Evolutionary conservation across 192 early-diverging fungal genomes (phyloP), one percentile per base, ranked within the genome.

Genomic region (Coemansia sp.): DNA sequence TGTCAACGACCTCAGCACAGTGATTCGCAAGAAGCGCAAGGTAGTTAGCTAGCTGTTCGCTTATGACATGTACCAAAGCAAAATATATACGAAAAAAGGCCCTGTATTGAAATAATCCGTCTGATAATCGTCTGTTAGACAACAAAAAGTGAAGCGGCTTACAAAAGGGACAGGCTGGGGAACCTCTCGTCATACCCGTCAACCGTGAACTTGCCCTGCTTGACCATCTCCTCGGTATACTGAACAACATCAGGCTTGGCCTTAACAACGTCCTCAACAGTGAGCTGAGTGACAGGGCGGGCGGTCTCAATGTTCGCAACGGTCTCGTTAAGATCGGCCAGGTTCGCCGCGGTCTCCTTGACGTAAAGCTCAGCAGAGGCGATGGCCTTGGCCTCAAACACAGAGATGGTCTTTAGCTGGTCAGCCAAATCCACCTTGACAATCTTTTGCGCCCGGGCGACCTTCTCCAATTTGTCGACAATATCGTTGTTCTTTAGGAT

Each of bases 111-210:
- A 50, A 20, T 22, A 20, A 4, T 45, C 44, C 5, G n/a, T 50
- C 46, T 50, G 46, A 50, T 7, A 50, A 50, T 46, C 8, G 45
- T 10, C 2, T 39, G 59, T 50, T 45, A 15, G 36, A 58, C 34
- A 13, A 12, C 10, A 20, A 61, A 44, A 51, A 34, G 29, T 9
- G 17, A 41, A 61, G 8, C 20, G 7, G 64, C 36, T 88, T 89
- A 91, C 73, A 91, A 84, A 72, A 89, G 84, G 41, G 86, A 81
- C 62, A 90, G 85, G 68, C 87, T 88, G 58, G 91, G 89, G 78
- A 93, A 97, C 88, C 90, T 94, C 83, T 96, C 94, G 86, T 96
- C 93, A 88, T 99, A 99, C 61, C 93, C 95, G 53, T 95, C 93
- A 59, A 96, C 90, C 40, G 80, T 87, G 91, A 91, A 99, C 74